A percentile compares a stretch with the other conserved stretches of the same genome.
Conservation (phyloP, 768 basidiomycete species). For the Rhodotorula babjevae region DNA sequence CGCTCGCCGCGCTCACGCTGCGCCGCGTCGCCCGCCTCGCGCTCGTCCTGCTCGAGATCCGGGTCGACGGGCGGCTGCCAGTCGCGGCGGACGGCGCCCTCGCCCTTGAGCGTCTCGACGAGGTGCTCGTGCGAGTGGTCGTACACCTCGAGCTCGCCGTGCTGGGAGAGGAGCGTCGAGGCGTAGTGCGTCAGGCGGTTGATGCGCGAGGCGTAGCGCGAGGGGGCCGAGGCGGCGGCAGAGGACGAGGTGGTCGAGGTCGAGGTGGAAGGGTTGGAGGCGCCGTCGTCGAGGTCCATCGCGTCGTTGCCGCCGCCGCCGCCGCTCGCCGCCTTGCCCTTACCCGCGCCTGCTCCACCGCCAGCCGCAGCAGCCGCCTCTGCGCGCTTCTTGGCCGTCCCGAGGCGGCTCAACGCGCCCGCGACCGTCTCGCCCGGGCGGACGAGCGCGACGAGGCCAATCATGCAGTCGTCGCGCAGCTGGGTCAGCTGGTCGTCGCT, state of each 20-base stretch:
- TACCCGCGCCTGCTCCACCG: slow-evolving; percentile 29
- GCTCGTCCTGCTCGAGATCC: slow-evolving; percentile 5
- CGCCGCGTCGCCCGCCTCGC: neutral
- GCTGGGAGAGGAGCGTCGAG: slow-evolving; percentile 70
- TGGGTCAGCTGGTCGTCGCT: slow-evolving; percentile 53
- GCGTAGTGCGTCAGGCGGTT: slow-evolving; percentile 78
- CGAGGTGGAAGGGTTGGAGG: slow-evolving; percentile 21
- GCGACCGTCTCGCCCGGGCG: slow-evolving; percentile 87
- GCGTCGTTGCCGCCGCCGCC: slow-evolving; percentile 45
- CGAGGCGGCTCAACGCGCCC: slow-evolving; percentile 80
- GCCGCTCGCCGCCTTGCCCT: neutral
- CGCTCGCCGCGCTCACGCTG: slow-evolving; percentile 52
- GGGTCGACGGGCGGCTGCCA: slow-evolving; percentile 71
- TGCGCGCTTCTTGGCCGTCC: slow-evolving; percentile 49
- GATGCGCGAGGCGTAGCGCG: slow-evolving; percentile 50
- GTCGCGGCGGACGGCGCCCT: slow-evolving; percentile 61
- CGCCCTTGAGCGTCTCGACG: slow-evolving; percentile 66
- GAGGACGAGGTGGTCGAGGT: slow-evolving; percentile 21
- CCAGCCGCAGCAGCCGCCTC: slow-evolving; percentile 26
- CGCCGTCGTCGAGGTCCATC: slow-evolving; percentile 56
- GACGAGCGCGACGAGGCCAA: slow-evolving; percentile 62
- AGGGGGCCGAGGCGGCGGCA: slow-evolving; percentile 5
- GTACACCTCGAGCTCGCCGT: slow-evolving; percentile 81
- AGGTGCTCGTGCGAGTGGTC: slow-evolving; percentile 79
- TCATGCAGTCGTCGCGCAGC: slow-evolving; percentile 49